Evolutionary conservation across 305 asterid genomes (phyloP), one percentile per base, ranked within the genome.

Genomic region (Solanum aculeatissimum): DNA sequence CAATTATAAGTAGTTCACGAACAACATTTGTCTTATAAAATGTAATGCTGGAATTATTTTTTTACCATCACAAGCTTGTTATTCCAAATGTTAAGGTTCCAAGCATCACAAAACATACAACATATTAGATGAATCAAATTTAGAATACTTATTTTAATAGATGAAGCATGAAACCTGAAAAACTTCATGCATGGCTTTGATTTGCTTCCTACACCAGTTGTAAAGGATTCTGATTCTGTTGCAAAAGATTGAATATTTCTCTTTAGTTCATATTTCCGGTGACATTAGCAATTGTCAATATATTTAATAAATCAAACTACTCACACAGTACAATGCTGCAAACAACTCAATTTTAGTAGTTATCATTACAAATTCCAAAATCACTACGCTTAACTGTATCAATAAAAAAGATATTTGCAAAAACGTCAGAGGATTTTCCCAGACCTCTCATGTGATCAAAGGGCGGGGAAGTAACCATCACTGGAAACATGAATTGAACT

Each of bases 121-220:
- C 53, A 42, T 71, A n/a, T n/a, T n/a, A 42, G 10, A 71, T 42
- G 70, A 69, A 84, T 60, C 9, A 69, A 79, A 85, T 12, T 66
- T 29, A 79, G 81, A 23, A 81, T 4, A 9, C 27, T 69, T 83
- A 85, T 66, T 69, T 89, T 40, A 16, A 42, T 71, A 27, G 32
- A 71, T 71, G 51, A 66, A 89, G 97, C 91, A 94, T 93, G 92
- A 81, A 91, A 94, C 98, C 97, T 94, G 97, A 86, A 94, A 93
- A 93, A 94, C 97, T 94, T 94, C 92, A 92, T 92, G 97, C 97
- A 94, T 89, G 97, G 97, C 98, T 93, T 93, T 93, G 97, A 92
- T 93, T 94, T 94, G 97, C 95, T 92, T 93, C 98, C 94, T 91
- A 93, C 96, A 92, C 94, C 97, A 80, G 94, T 86, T 87, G 93